These are phyloP conservation scores for Sphagnum magellanicum DNA, from an alignment of 228 moss, liverwort and hornwort species.

Conservation along the genomic window DNA sequence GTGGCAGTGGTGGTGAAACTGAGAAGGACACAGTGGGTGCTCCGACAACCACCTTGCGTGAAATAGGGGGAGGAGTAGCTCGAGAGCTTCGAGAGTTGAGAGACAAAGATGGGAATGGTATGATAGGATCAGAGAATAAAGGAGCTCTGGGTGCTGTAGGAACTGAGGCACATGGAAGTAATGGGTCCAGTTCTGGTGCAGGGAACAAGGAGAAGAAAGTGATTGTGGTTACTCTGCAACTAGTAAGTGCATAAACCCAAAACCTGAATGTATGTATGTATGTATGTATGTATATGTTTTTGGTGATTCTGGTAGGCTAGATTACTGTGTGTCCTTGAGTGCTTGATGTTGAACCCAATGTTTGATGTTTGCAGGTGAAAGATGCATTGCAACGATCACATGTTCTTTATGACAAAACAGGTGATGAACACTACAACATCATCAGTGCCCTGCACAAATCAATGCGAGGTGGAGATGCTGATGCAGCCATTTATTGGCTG, in stretches of 20 bases:
- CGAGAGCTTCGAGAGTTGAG: constrained; percentile 19
- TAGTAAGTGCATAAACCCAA: constrained; percentile 9
- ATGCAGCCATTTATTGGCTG: constrained; percentile 86
- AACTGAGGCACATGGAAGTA: not conserved
- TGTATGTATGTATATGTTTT: too few relatives aligned
- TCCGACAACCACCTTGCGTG: constrained; percentile 7
- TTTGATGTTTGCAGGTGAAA: constrained; percentile 30
- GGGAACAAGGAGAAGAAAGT: constrained; percentile 23
- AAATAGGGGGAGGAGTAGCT: constrained; percentile 11
- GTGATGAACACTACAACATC: constrained; percentile 86
- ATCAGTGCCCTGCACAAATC: constrained; percentile 87
- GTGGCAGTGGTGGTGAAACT: constrained; percentile 12
- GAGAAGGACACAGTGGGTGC: constrained; percentile 28
- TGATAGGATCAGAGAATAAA: not conserved
- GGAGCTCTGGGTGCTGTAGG: not conserved
- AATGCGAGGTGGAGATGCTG: constrained; percentile 74
- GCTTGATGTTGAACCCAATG: too few relatives aligned
- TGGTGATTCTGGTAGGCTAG: too few relatives aligned
- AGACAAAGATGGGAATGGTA: constrained; percentile 11
- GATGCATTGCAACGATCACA: constrained; percentile 78
- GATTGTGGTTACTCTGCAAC: constrained; percentile 43
- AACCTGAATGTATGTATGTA: too few relatives aligned
- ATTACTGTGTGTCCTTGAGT: too few relatives aligned
- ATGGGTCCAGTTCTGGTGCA: not conserved
- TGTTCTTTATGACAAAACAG: constrained; percentile 71